Evolutionary conservation across 1,284 basidiomycete species (phyloP).

Genomic region (Apiotrichum gracile): DNA sequence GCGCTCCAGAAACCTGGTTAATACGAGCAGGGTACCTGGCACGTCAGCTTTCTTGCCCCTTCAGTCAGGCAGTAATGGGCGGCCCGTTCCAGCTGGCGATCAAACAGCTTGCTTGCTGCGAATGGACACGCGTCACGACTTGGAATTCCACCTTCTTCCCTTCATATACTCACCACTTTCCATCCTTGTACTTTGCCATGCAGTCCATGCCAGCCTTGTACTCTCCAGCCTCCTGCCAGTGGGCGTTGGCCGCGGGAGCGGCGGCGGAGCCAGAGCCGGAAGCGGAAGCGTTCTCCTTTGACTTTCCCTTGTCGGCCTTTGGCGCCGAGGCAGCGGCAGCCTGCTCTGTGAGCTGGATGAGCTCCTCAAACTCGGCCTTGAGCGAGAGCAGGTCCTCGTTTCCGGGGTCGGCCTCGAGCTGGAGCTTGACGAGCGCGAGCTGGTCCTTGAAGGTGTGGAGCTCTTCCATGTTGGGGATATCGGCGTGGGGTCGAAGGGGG

Average conservation of each 20-base stretch:
- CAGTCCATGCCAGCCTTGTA: conserved; percentile 81
- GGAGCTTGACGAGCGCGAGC: conserved; percentile 81
- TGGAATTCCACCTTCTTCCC: neutral
- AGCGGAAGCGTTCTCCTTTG: neutral
- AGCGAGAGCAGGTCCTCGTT: conserved; percentile 67
- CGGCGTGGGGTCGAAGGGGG: too few species aligned
- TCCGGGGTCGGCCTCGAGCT: conserved; percentile 72
- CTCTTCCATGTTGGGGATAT: conserved; percentile 50
- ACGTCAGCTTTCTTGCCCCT: too few species aligned
- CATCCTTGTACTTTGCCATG: conserved; percentile 85
- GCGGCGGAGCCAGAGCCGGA: conserved; percentile 2
- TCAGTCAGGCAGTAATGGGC: too few species aligned
- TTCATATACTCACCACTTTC: conserved; percentile 54
- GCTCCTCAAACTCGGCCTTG: conserved; percentile 76
- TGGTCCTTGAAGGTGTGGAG: conserved; percentile 80
- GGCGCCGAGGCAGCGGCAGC: conserved; percentile 44
- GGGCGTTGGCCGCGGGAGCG: neutral
- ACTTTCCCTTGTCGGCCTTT: conserved; percentile 8
- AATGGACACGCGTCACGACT: too few species aligned
- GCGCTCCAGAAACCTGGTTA: conserved; percentile 76
- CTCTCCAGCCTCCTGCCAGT: conserved; percentile 38
- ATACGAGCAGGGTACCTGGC: conserved; percentile 78
- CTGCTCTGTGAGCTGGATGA: conserved; percentile 77
- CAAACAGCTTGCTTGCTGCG: too few species aligned
- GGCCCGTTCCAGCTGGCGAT: too few species aligned